phyloP scores from a whole-genome alignment of 192 early-diverging fungal genomes.

The Globomyces pollinis-pini region DNA sequence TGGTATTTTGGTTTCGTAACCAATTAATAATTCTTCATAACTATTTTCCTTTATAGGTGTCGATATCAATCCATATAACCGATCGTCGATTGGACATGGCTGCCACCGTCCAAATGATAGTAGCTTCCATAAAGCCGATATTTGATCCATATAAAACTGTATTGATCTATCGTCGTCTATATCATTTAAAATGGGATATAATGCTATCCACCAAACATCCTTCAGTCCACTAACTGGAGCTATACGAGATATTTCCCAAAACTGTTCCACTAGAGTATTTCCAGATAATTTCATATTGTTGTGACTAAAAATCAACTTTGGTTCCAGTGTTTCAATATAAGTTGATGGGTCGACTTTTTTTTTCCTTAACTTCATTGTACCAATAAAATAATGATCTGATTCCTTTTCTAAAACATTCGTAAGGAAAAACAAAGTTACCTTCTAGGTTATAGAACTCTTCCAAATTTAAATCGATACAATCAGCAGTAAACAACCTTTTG shows the following conservation, averaged over 20 bases:
- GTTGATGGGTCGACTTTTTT: not conserved
- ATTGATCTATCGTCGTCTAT: not conserved
- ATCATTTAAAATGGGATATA: not conserved
- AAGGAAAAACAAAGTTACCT: not conserved
- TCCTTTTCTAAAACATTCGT: not conserved
- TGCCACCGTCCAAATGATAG: not conserved
- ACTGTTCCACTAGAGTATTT: not conserved
- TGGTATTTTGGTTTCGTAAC: too few species aligned
- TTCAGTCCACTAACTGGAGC: slow-evolving; percentile 1
- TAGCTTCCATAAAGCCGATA: not conserved
- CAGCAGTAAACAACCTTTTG: not conserved
- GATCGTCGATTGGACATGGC: not conserved
- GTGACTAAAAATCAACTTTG: not conserved
- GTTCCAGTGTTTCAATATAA: not conserved
- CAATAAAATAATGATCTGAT: not conserved
- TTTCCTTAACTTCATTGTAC: not conserved
- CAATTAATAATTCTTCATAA: not conserved
- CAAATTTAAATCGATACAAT: not conserved
- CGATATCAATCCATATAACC: not conserved
- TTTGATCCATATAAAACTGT: not conserved
- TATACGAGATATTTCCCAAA: slow-evolving; percentile 1
- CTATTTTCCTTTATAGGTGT: not conserved
- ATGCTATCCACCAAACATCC: not conserved
- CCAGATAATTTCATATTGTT: not conserved
- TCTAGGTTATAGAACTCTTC: not conserved